These are phyloP conservation scores for Coprinopsis strossmayeri DNA, from an alignment of 768 basidiomycete genomes.

Conservation along the genomic window DNA sequence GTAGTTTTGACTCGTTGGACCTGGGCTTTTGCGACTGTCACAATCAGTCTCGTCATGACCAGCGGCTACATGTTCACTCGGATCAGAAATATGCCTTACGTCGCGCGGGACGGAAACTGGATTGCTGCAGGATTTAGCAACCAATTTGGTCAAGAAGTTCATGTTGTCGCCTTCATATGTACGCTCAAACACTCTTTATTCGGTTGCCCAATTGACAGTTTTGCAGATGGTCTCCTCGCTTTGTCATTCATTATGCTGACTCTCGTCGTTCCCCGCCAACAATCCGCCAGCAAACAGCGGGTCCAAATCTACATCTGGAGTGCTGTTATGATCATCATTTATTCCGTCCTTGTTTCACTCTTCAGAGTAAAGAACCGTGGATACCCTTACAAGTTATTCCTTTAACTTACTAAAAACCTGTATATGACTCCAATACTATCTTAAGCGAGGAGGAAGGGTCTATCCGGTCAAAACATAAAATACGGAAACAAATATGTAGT, in stretches of 20 bases:
- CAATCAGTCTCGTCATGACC: conserved; percentile 75
- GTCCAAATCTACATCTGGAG: conserved; percentile 89
- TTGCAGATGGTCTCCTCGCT: conserved; percentile 77
- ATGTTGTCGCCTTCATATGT: conserved; percentile 85
- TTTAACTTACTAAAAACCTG: conserved; percentile 28
- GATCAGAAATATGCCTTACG: conserved; percentile 76
- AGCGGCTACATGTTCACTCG: conserved; percentile 96
- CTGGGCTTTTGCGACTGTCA: conserved; percentile 59
- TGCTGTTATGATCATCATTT: conserved; percentile 72
- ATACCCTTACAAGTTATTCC: conserved; percentile 75
- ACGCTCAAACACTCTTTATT: conserved; percentile 25
- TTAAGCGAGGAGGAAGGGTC: not conserved
- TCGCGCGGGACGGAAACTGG: conserved; percentile 61
- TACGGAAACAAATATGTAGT: conserved; percentile 1
- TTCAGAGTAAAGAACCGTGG: conserved; percentile 90
- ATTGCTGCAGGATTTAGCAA: conserved; percentile 85
- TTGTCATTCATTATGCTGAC: conserved; percentile 76
- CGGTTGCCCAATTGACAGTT: conserved; percentile 6
- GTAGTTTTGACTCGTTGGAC: conserved; percentile 68
- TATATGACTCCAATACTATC: too few relatives aligned
- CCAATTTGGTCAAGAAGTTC: conserved; percentile 90
- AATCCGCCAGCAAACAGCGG: conserved; percentile 69
- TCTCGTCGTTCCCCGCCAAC: conserved; percentile 72
- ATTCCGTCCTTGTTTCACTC: conserved; percentile 78
- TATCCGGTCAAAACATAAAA: conserved; percentile 4